Evolutionary conservation across 2,329 filamentous ascomycete species (phyloP), one percentile per base, ranked within the genome.

Genomic region (Trichoderma aggressivum): DNA sequence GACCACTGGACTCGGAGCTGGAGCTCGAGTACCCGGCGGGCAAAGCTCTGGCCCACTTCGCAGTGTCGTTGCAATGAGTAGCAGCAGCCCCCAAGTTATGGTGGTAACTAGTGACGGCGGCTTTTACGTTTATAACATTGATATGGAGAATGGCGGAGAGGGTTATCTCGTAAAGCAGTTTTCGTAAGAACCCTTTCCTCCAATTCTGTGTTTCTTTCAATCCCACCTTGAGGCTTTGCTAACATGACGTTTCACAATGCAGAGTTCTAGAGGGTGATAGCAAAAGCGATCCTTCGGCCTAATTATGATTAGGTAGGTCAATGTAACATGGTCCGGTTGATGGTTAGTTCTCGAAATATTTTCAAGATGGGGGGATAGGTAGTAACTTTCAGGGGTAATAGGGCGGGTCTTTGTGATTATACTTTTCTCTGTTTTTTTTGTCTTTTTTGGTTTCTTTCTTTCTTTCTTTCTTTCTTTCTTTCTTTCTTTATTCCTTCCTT

Each of bases 1-100:
- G 78, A 79, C 84, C 6, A 73, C 76, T 18, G 70, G 73, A 4
- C 71, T 77, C 5, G 72, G 70, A 7, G 58, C 73, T 5, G 62
- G 73, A 39, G 71, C 76, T 7, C 61, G 75, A 36, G 59, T 73
- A 74, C 24, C 81, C 5, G 77, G 78, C 36, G 82, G 82, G 28
- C 77, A 79, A 5, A 74, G 78, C 1, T 77, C 79, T 7, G 76
- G 86, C 0, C 90, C 93, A 0, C 81, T 97, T 53, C 87, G 92
- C 74, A 97, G 94, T 75, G 95, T 99, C n/a, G 96, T 99, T 56
- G 95, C 96, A 10, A 97, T 99, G 91, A 97, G 93, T 79, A 96
- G 91, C 77, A 97, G 91, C 79, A 94, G 92, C 30, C 96, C 96
- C 1, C 94, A 98, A 77, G 93, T 99, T 62, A 98, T 99, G 94